phyloP scores from a whole-genome alignment of 2,329 filamentous ascomycete species.

The Alternaria sp. region DNA sequence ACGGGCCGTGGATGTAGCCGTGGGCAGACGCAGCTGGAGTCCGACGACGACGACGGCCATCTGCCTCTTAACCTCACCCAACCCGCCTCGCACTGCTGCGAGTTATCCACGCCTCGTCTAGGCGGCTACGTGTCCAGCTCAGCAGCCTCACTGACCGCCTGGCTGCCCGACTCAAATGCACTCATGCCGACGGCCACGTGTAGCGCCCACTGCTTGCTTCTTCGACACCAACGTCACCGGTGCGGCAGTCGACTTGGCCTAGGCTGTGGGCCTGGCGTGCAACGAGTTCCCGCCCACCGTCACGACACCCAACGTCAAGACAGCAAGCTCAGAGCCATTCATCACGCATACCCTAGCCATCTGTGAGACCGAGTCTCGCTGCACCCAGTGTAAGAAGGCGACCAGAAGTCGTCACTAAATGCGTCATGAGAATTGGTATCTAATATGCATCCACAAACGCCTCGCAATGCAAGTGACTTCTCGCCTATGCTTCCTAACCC shows the following conservation, averaged over 20 bases:
- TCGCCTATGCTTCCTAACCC: background rate
- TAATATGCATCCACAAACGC: constrained; percentile 15
- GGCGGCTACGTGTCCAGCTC: constrained; percentile 26
- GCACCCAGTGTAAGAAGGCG: background rate
- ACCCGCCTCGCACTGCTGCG: background rate
- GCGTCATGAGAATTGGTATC: constrained; percentile 27
- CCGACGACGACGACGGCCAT: constrained; percentile 1
- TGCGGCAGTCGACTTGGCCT: background rate
- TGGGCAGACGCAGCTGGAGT: background rate
- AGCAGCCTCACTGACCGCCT: constrained; percentile 20
- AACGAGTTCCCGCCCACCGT: background rate
- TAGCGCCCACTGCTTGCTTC: constrained; percentile 7
- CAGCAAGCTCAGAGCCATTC: background rate
- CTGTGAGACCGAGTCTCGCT: background rate
- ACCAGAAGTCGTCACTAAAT: background rate
- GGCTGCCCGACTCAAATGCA: constrained; percentile 19
- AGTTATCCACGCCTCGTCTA: constrained; percentile 2
- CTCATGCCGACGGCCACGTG: constrained; percentile 24
- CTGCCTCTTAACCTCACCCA: constrained; percentile 4
- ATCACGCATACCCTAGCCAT: background rate
- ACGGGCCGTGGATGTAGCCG: constrained; percentile 12
- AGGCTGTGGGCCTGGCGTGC: constrained; percentile 1
- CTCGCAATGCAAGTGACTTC: constrained; percentile 13
- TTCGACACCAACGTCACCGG: constrained; percentile 1
- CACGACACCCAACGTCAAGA: background rate